These are phyloP conservation scores for Jatropha multifida DNA, from an alignment of 441 rosid genomes.

Conservation along the genomic window DNA sequence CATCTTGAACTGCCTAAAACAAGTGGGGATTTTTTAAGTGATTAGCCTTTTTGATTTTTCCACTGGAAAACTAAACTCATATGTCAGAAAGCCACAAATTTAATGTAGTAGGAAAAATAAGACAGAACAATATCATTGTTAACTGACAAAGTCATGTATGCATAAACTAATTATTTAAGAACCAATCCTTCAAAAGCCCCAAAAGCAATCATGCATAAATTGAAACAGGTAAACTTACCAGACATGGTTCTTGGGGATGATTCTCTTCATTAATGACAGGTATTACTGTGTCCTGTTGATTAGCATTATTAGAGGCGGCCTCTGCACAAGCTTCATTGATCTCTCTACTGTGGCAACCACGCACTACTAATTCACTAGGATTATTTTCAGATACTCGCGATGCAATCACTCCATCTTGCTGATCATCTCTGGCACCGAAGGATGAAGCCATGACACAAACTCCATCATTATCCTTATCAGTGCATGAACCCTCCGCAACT, in stretches of 20 bases:
- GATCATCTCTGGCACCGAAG: neutral
- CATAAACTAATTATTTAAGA: neutral
- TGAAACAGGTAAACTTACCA: constrained; percentile 18
- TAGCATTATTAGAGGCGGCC: neutral
- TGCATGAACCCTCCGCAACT: neutral
- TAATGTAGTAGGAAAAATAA: neutral
- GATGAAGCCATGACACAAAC: constrained; percentile 2
- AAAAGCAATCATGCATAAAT: neutral
- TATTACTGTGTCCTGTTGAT: neutral
- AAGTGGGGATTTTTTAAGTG: constrained; percentile 10
- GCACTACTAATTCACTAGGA: neutral
- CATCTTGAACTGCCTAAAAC: constrained; percentile 38
- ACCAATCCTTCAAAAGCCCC: neutral
- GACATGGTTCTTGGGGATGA: constrained; percentile 19
- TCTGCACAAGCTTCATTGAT: neutral
- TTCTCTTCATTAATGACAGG: constrained; percentile 13
- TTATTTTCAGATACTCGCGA: neutral
- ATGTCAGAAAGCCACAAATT: neutral
- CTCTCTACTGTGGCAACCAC: neutral
- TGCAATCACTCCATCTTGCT: constrained; percentile 8
- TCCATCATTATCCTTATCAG: neutral
- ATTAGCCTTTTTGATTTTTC: neutral
- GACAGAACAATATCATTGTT: neutral
- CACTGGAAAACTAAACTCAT: neutral
- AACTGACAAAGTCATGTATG: neutral